Conservation (phyloP, 2,329 filamentous ascomycete genomes). For the Hortaea werneckii region DNA sequence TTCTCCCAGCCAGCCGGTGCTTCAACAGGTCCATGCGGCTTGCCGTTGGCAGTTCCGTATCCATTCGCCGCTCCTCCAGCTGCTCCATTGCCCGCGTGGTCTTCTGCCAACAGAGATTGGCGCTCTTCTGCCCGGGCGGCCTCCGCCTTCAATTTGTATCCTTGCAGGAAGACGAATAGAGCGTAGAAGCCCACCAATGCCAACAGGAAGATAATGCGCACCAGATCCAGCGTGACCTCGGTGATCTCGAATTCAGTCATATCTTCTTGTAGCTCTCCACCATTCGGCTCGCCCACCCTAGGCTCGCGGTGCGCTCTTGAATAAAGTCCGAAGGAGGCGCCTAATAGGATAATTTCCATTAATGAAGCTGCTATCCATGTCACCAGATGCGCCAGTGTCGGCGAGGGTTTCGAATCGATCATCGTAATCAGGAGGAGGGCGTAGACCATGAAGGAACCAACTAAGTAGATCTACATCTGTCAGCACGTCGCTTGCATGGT, state of each 20-base stretch:
- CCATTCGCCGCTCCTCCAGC: constrained; percentile 25
- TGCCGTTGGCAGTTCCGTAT: constrained; percentile 44
- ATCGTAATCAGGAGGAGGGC: constrained; percentile 77
- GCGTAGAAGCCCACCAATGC: constrained; percentile 51
- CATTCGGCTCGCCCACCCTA: constrained; percentile 37
- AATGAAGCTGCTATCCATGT: constrained; percentile 67
- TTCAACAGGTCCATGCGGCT: constrained; percentile 44
- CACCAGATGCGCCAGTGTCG: constrained; percentile 66
- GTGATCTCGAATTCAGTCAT: constrained; percentile 52
- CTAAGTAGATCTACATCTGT: constrained; percentile 63
- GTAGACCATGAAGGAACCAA: constrained; percentile 79
- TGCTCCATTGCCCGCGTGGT: constrained; percentile 32
- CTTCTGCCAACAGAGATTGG: constrained; percentile 51
- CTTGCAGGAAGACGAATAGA: constrained; percentile 38
- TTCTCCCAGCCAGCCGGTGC: constrained; percentile 72
- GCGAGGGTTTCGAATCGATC: constrained; percentile 71
- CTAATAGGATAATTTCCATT: constrained; percentile 63
- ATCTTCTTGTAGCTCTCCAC: constrained; percentile 24
- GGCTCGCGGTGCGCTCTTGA: constrained; percentile 56
- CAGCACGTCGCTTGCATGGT: not conserved
- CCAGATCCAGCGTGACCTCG: constrained; percentile 55
- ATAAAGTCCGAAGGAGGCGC: constrained; percentile 58
- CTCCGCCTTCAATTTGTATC: constrained; percentile 29
- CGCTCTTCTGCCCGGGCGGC: constrained; percentile 44
- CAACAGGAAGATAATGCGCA: constrained; percentile 58